Percentiles rank a stretch among this genome's conserved stretches.
phyloP scores from a whole-genome alignment of 2,329 filamentous ascomycete species.

The Bipolaris zeicola region DNA sequence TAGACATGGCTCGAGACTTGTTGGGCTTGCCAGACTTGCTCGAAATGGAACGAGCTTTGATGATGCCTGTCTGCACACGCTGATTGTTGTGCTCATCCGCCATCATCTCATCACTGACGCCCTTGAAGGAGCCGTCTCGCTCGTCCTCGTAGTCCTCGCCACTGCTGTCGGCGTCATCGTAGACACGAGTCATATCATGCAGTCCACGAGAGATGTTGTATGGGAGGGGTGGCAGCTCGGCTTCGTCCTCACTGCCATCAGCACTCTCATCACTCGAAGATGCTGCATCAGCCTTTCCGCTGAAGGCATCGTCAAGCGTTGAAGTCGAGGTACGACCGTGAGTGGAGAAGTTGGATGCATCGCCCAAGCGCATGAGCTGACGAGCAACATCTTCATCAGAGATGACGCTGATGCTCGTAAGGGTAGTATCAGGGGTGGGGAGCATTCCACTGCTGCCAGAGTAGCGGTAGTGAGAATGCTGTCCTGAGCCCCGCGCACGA shows the following conservation, averaged over 20 bases:
- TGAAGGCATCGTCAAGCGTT: constrained; percentile 90
- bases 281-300: constrained; percentile 77
- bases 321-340: constrained; percentile 92
- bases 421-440: constrained; percentile 94
- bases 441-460: constrained; percentile 65
- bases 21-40: constrained; percentile 49
- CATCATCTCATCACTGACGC: constrained; percentile 57
- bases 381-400: constrained; percentile 96
- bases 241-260: constrained; percentile 71
- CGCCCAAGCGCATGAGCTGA: constrained; percentile 93
- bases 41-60: constrained; percentile 45
- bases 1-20: constrained; percentile 54
- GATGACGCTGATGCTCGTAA: constrained; percentile 80
- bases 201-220: constrained; percentile 30
- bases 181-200: constrained; percentile 51
- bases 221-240: constrained; percentile 46
- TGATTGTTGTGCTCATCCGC: constrained; percentile 43
- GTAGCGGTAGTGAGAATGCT: constrained; percentile 50
- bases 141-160: constrained; percentile 64
- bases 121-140: constrained; percentile 59
- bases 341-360: constrained; percentile 84
- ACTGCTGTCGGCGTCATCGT: constrained; percentile 59
- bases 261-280: constrained; percentile 63
- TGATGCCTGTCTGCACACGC: constrained; percentile 51
- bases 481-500: constrained; percentile 44